Evolutionary conservation across 768 basidiomycete species (phyloP).

Genomic region (Kwoniella sp.): DNA sequence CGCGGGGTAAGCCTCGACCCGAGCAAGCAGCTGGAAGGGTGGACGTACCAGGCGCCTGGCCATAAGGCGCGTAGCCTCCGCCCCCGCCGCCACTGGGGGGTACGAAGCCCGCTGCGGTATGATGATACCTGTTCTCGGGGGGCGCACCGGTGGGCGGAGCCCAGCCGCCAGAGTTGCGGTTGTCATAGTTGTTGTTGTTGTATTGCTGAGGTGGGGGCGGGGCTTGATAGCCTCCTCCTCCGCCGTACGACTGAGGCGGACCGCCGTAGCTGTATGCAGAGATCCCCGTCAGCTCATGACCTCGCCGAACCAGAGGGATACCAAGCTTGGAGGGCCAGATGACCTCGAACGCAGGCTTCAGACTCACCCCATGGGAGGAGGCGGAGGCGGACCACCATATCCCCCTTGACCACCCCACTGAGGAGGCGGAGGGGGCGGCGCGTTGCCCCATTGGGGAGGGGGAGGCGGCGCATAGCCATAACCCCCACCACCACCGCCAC

Average conservation of each 20-base stretch:
- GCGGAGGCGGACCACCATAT: constrained; percentile 14
- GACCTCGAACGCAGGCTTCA: background rate
- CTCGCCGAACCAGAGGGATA: background rate
- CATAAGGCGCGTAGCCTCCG: constrained; percentile 16
- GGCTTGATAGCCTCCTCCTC: constrained; percentile 9
- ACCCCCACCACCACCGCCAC: constrained; percentile 3
- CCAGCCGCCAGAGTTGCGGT: constrained; percentile 4
- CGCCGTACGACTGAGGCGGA: constrained; percentile 8
- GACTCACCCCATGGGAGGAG: constrained; percentile 22
- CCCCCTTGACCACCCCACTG: constrained; percentile 3
- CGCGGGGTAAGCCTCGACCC: background rate
- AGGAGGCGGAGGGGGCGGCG: constrained; percentile 28
- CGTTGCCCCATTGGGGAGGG: constrained; percentile 18
- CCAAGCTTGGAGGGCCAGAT: background rate
- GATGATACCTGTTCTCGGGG: constrained; percentile 17
- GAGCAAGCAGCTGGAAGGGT: background rate
- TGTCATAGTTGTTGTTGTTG: background rate
- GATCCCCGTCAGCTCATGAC: background rate
- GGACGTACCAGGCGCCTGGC: constrained; percentile 17
- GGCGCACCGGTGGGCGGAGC: constrained; percentile 20
- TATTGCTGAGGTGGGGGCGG: constrained; percentile 20
- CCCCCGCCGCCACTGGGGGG: constrained; percentile 9
- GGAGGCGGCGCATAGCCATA: constrained; percentile 21
- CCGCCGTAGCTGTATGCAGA: constrained; percentile 4
- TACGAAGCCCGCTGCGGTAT: constrained; percentile 23